Evolutionary conservation across 495 filamentous ascomycete genomes (phyloP).

Genomic region (Neurospora sp.): DNA sequence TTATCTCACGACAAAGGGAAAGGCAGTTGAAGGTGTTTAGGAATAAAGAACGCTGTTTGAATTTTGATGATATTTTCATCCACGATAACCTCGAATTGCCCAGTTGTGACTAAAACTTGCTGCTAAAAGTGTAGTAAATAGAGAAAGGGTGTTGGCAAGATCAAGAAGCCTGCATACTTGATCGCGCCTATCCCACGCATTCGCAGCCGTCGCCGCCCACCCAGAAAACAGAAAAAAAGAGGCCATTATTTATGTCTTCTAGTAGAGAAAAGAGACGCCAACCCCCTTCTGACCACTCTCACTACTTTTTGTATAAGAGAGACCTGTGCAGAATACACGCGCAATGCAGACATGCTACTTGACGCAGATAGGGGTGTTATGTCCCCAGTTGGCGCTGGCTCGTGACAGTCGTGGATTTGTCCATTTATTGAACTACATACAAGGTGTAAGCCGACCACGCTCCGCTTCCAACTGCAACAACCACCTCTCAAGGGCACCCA

Average conservation of each 20-base stretch:
- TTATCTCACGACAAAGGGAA: background rate
- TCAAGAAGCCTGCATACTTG: conserved; percentile 26
- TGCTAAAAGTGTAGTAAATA: background rate
- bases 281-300: conserved; percentile 34
- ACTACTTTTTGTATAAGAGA: conserved; percentile 42
- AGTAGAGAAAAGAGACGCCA: conserved; percentile 32
- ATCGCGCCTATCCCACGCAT: conserved; percentile 30
- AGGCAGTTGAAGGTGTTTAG: background rate
- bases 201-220: conserved; percentile 24
- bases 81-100: background rate
- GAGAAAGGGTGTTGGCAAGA: background rate
- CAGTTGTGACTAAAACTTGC: background rate
- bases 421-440: conserved; percentile 7
- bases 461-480: background rate
- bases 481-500: conserved; percentile 13
- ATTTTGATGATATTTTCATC: background rate
- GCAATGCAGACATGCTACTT: conserved; percentile 27
- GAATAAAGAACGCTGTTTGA: background rate
- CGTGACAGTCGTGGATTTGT: conserved; percentile 19
- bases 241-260: conserved; percentile 29
- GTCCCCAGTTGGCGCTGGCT: conserved; percentile 22
- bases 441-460: background rate
- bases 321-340: conserved; percentile 37
- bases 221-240: conserved; percentile 27
- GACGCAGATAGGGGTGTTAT: conserved; percentile 20